A percentile compares a stretch with the other conserved stretches of the same genome.
Evolutionary conservation across 2,329 filamentous ascomycete genomes (phyloP).

Genomic region (Metarhizium anisopliae): DNA sequence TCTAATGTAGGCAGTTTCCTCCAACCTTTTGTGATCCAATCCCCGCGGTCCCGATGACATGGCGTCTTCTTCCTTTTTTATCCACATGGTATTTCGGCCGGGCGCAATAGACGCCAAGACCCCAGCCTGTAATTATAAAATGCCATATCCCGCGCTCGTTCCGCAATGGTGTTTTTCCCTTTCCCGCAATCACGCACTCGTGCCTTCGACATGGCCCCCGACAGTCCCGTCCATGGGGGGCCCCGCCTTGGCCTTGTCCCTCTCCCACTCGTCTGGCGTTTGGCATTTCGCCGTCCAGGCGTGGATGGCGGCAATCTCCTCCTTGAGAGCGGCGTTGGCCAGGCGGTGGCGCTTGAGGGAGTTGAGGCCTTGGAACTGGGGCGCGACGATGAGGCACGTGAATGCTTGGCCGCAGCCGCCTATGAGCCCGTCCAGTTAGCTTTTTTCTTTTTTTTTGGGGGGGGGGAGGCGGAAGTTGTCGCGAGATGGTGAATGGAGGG

Average conservation of each 20-base stretch:
- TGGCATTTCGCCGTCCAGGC: conserved; percentile 93
- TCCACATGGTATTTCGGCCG: not conserved
- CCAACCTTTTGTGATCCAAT: not conserved
- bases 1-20: not conserved
- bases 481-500: not conserved
- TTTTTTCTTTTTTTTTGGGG: too few species aligned
- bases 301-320: conserved; percentile 84
- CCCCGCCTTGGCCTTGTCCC: conserved; percentile 36
- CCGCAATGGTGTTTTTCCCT: not conserved
- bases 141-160: not conserved
- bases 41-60: not conserved
- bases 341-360: conserved; percentile 79
- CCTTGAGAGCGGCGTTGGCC: conserved; percentile 74
- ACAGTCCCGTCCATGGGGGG: conserved; percentile 36
- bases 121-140: not conserved
- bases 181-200: conserved; percentile 3
- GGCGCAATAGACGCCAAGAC: not conserved
- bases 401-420: conserved; percentile 55
- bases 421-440: conserved; percentile 15
- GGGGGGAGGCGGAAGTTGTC: not conserved
- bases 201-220: conserved; percentile 31
- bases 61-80: not conserved
- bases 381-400: conserved; percentile 51
- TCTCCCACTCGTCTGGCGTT: conserved; percentile 83
- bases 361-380: conserved; percentile 60